Evolutionary conservation across 2,329 filamentous ascomycete species (phyloP).

Genomic region (Cryphonectria nitschkei): DNA sequence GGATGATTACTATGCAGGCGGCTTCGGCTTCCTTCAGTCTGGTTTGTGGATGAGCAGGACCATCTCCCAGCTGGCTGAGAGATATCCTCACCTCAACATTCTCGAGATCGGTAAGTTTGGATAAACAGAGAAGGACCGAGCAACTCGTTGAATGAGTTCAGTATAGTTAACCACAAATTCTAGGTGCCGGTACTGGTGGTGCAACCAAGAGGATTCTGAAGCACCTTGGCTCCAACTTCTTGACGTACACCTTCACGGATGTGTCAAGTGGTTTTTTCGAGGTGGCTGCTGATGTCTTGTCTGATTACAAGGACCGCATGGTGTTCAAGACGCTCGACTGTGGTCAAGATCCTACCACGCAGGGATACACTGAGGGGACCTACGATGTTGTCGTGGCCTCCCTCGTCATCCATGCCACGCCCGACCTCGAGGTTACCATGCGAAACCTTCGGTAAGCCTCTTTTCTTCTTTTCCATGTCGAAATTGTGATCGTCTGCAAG

Average conservation of each 20-base stretch:
- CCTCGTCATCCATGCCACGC: slow-evolving; percentile 38
- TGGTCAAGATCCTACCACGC: slow-evolving; percentile 33
- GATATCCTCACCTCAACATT: slow-evolving; percentile 37
- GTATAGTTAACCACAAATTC: neutral
- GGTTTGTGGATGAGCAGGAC: neutral
- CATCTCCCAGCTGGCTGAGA: slow-evolving; percentile 38
- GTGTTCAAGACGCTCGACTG: slow-evolving; percentile 34
- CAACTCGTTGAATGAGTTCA: neutral
- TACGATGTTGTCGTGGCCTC: slow-evolving; percentile 40
- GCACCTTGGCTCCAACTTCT: slow-evolving; percentile 36
- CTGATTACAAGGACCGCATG: neutral
- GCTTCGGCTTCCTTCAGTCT: slow-evolving; percentile 6
- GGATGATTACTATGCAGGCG: slow-evolving; percentile 12
- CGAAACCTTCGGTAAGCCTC: slow-evolving; percentile 30
- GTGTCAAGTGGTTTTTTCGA: slow-evolving; percentile 37
- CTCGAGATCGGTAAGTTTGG: slow-evolving; percentile 38
- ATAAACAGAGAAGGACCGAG: neutral
- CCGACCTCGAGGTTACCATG: slow-evolving; percentile 32
- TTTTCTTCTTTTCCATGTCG: no score
- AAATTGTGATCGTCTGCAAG: no score
- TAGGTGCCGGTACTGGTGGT: slow-evolving; percentile 35
- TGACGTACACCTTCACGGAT: slow-evolving; percentile 50
- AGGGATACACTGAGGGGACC: slow-evolving; percentile 37
- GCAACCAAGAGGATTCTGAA: slow-evolving; percentile 42
- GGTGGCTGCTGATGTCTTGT: neutral